Evolutionary conservation across 1,139 yeast species (phyloP).

Genomic region (Waltiozyma sp.): DNA sequence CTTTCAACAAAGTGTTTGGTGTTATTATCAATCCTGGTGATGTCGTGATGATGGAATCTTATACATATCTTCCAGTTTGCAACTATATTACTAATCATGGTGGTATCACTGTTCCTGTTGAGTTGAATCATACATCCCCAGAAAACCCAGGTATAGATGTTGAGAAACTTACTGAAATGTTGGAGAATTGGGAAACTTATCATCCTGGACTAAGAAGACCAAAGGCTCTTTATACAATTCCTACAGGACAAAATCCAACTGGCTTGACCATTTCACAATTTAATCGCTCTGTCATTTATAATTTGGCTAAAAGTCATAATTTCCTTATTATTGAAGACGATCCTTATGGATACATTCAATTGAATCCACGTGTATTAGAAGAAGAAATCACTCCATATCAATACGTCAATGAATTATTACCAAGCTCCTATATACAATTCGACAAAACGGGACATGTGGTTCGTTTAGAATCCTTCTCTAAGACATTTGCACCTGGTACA

Average conservation of each 20-base stretch:
- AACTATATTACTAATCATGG: slow-evolving; percentile 34
- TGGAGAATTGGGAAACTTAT: slow-evolving; percentile 48
- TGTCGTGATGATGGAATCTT: slow-evolving; percentile 48
- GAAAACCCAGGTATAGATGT: slow-evolving; percentile 35
- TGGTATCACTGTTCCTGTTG: slow-evolving; percentile 39
- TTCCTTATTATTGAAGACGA: slow-evolving; percentile 79
- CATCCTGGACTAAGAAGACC: slow-evolving; percentile 36
- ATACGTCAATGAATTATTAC: slow-evolving; percentile 11
- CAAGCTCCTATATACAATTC: slow-evolving; percentile 11
- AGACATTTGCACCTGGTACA: slow-evolving; percentile 77
- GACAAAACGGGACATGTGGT: slow-evolving; percentile 43
- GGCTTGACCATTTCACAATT: slow-evolving; percentile 58
- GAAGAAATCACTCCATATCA: slow-evolving; percentile 2
- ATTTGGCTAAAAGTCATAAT: slow-evolving; percentile 57
- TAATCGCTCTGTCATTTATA: slow-evolving; percentile 52
- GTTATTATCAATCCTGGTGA: slow-evolving; percentile 43
- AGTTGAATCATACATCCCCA: slow-evolving; percentile 24
- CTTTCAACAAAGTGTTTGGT: slow-evolving; percentile 48
- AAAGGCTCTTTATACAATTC: slow-evolving; percentile 52
- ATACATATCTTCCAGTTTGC: slow-evolving; percentile 46
- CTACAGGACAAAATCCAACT: slow-evolving; percentile 87
- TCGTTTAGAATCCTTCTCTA: slow-evolving; percentile 52
- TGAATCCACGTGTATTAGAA: slow-evolving; percentile 21
- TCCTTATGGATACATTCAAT: slow-evolving; percentile 68
- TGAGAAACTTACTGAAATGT: slow-evolving; percentile 35